Percentiles rank a stretch among this genome's conserved stretches.
phyloP scores from a whole-genome alignment of 2,329 filamentous ascomycete genomes.

The Aspergillus sp. region DNA sequence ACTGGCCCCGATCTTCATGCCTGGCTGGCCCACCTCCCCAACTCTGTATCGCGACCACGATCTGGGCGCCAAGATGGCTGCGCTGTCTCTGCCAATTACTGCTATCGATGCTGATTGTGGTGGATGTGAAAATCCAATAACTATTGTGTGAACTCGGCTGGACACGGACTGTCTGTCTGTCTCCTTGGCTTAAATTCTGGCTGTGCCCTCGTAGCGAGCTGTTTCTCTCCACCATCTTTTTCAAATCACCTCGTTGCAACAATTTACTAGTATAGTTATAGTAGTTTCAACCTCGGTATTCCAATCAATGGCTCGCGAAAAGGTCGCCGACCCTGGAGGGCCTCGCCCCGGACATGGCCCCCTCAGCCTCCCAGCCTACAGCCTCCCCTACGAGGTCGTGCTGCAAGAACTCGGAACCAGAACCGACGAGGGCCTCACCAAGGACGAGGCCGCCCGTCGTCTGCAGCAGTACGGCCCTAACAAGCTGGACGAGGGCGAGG shows the following conservation, averaged over 20 bases:
- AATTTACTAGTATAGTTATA: background rate
- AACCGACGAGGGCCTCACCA: constrained; percentile 57
- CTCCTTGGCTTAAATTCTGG: background rate
- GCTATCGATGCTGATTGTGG: background rate
- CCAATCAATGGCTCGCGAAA: constrained; percentile 1
- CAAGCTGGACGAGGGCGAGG: constrained; percentile 63
- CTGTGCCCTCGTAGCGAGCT: background rate
- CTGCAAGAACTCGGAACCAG: constrained; percentile 57
- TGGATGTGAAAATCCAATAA: background rate
- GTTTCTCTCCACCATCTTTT: background rate
- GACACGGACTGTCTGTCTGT: no score
- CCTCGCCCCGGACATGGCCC: constrained; percentile 48
- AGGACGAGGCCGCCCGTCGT: constrained; percentile 54
- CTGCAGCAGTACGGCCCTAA: constrained; percentile 61
- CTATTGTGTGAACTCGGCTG: no score
- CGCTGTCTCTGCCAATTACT: constrained; percentile 1
- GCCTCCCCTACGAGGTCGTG: constrained; percentile 54
- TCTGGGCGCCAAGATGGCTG: constrained; percentile 2
- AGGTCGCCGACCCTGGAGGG: background rate
- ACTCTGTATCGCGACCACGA: background rate
- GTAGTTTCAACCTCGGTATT: background rate
- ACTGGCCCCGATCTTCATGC: background rate
- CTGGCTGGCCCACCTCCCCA: background rate
- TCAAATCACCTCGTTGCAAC: background rate
- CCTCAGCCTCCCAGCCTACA: constrained; percentile 57